Percentiles rank a stretch among this genome's conserved stretches.
Conservation (phyloP, 345 rosid genomes). For the Hibiscus tridactylites region DNA sequence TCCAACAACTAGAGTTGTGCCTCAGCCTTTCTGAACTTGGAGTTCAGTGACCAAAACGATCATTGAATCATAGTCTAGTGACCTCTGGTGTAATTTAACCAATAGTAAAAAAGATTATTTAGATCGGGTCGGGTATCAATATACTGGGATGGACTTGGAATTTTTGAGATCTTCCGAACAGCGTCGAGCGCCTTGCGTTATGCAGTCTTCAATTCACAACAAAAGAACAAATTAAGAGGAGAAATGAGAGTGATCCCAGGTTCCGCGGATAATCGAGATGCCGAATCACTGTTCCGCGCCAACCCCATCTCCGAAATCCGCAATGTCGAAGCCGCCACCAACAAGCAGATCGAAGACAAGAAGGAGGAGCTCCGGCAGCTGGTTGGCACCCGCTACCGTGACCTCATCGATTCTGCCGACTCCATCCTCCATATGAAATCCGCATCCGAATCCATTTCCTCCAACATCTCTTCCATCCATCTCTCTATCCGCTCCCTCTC, state of each 20-base stretch:
- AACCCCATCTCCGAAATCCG: conserved; percentile 78
- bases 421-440: conserved; percentile 86
- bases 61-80: too few relatives aligned
- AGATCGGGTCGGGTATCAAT: too few relatives aligned
- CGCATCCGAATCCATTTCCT: conserved; percentile 59
- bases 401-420: conserved; percentile 93
- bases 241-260: conserved; percentile 1
- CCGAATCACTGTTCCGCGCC: conserved; percentile 76
- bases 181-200: too few relatives aligned
- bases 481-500: conserved; percentile 56
- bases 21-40: too few relatives aligned
- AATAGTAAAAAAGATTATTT: too few relatives aligned
- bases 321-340: conserved; percentile 55
- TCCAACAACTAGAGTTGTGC: too few relatives aligned
- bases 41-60: too few relatives aligned
- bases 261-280: conserved; percentile 29
- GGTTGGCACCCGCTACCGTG: conserved; percentile 86
- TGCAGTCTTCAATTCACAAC: background rate
- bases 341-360: conserved; percentile 81
- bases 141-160: too few relatives aligned
- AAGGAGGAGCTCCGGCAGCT: conserved; percentile 91
- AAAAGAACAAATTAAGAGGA: background rate
- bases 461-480: conserved; percentile 62
- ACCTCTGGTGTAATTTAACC: too few relatives aligned
- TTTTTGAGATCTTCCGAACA: too few relatives aligned